phyloP scores from a whole-genome alignment of 305 asterid species.

The Plantago rigida region DNA sequence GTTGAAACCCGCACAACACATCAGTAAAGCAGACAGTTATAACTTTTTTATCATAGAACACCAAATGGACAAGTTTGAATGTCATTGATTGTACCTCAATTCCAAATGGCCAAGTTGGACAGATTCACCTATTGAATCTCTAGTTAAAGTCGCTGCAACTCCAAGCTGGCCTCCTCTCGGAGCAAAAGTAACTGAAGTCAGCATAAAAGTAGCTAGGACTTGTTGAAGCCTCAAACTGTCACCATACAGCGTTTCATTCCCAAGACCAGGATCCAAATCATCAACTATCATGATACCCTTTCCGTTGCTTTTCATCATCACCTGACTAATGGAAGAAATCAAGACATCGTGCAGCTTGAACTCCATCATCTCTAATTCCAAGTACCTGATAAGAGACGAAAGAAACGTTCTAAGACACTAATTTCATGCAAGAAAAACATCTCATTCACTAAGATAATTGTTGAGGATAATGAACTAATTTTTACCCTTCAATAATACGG shows the following conservation, averaged over 20 bases:
- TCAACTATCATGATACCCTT: constrained; percentile 57
- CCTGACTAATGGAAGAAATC: constrained; percentile 74
- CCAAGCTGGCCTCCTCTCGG: constrained; percentile 65
- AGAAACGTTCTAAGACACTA: background rate
- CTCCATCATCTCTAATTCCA: constrained; percentile 89
- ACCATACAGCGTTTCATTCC: constrained; percentile 54
- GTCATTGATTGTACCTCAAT: constrained; percentile 44
- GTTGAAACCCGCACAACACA: too few species aligned
- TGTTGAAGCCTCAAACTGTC: constrained; percentile 88
- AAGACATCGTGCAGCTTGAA: constrained; percentile 66
- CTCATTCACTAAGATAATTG: too few species aligned
- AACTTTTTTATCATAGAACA: background rate
- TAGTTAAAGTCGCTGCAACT: constrained; percentile 43
- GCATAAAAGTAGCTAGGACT: constrained; percentile 61
- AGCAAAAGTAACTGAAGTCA: constrained; percentile 47
- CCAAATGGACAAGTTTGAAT: constrained; percentile 19
- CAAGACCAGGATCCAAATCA: constrained; percentile 41
- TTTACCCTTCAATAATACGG: constrained; percentile 73
- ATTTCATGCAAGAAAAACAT: background rate
- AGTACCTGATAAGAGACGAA: constrained; percentile 37
- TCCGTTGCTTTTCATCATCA: constrained; percentile 68
- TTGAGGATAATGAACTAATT: background rate
- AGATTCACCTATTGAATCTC: constrained; percentile 61
- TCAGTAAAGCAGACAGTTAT: background rate
- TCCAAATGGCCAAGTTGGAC: constrained; percentile 78